phyloP scores from a whole-genome alignment of 257 asterid species.

The Solanum rostratum region DNA sequence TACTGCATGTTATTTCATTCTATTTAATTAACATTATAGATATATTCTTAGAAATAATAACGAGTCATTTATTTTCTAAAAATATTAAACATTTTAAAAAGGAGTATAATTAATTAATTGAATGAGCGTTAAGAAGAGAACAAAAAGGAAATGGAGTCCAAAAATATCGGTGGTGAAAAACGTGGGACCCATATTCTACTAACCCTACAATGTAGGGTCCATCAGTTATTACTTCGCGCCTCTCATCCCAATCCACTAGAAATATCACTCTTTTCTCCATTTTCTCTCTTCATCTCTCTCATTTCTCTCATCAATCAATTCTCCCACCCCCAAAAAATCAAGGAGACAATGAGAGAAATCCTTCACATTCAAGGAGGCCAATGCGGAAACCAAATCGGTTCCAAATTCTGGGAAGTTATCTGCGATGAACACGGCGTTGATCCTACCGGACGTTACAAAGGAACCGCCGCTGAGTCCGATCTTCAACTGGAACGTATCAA shows the following conservation, averaged over 20 bases:
- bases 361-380: slow-evolving; percentile 61
- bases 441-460: slow-evolving; percentile 40
- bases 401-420: slow-evolving; percentile 60
- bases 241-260: not conserved
- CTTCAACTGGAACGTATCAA: slow-evolving; percentile 46
- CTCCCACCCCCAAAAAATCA: not conserved
- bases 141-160: not conserved
- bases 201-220: not conserved
- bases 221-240: slow-evolving; percentile 4
- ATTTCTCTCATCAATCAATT: not conserved
- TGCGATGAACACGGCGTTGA: slow-evolving; percentile 58
- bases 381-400: slow-evolving; percentile 65
- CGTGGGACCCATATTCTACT: not conserved
- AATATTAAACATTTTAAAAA: not conserved
- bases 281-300: not conserved
- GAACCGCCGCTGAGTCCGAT: slow-evolving; percentile 26
- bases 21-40: no score
- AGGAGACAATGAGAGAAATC: slow-evolving; percentile 43
- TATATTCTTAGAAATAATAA: no score
- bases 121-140: not conserved
- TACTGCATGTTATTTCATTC: no score
- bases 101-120: not conserved
- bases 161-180: not conserved
- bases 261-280: not conserved
- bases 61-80: not conserved